Evolutionary conservation across 2,329 filamentous ascomycete genomes (phyloP).

Genomic region (Aspergillus ochraceoroseus): DNA sequence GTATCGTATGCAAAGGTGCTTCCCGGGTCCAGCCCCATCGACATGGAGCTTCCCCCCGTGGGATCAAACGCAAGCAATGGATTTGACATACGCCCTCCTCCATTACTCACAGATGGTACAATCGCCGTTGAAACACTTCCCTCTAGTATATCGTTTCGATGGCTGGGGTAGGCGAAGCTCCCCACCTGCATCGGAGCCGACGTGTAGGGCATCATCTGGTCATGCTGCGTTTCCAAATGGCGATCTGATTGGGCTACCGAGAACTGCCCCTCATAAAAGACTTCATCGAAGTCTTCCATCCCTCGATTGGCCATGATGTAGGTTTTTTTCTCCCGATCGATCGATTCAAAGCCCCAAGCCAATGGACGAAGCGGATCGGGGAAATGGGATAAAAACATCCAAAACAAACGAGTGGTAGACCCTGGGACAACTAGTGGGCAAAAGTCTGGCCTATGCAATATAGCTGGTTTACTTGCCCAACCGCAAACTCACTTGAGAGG

Average conservation of each 20-base stretch:
- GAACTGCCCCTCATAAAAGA: conserved; percentile 19
- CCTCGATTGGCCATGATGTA: conserved; percentile 13
- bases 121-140: conserved; percentile 12
- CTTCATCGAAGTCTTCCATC: conserved; percentile 18
- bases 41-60: conserved; percentile 15
- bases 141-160: conserved; percentile 11
- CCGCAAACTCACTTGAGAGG: not conserved
- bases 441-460: no score
- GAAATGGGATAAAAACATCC: not conserved
- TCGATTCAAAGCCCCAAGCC: conserved; percentile 16
- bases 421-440: no score
- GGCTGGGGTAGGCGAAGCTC: conserved; percentile 16
- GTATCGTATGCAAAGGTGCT: conserved; percentile 25
- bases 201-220: conserved; percentile 14
- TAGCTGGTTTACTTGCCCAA: no score
- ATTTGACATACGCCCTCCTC: conserved; percentile 26
- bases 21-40: conserved; percentile 22
- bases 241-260: conserved; percentile 8
- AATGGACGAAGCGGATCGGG: conserved; percentile 19
- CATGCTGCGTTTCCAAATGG: conserved; percentile 14
- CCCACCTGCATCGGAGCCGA: conserved; percentile 12
- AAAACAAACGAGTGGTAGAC: no score
- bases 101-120: conserved; percentile 13
- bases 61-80: conserved; percentile 28
- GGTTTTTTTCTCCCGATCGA: conserved; percentile 17